Evolutionary conservation across 352 stramenopile species (phyloP).

Genomic region (Lagenidium giganteum): DNA sequence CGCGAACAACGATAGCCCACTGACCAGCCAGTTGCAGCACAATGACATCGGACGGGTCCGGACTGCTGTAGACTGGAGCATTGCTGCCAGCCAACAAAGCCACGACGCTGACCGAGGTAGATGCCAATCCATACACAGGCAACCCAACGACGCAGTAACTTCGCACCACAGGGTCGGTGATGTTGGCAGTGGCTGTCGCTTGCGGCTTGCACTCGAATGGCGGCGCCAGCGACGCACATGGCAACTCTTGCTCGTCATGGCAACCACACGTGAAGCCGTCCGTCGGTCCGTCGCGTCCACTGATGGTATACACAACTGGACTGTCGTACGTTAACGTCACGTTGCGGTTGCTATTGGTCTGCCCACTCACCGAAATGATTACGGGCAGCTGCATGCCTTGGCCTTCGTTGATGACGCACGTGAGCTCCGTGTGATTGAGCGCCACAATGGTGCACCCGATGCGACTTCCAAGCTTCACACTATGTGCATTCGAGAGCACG

Average conservation of each 20-base stretch:
- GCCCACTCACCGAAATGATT: slow-evolving; percentile 31
- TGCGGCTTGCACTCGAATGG: slow-evolving; percentile 35
- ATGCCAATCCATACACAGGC: too few species aligned
- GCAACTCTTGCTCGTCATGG: slow-evolving; percentile 21
- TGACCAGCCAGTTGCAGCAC: slow-evolving; percentile 21
- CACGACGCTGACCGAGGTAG: slow-evolving; percentile 14
- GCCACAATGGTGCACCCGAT: slow-evolving; percentile 30
- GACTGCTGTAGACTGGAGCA: slow-evolving; percentile 29
- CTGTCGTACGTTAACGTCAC: slow-evolving; percentile 35
- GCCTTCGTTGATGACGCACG: slow-evolving; percentile 31
- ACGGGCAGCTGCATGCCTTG: slow-evolving; percentile 32
- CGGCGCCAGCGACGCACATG: slow-evolving; percentile 31
- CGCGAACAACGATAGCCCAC: slow-evolving; percentile 26
- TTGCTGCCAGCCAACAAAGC: slow-evolving; percentile 35
- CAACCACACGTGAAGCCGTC: slow-evolving; percentile 50
- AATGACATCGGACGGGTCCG: neutral
- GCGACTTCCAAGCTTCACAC: slow-evolving; percentile 19
- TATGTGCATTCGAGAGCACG: slow-evolving; percentile 28
- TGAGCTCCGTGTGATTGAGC: slow-evolving; percentile 27
- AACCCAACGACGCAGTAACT: slow-evolving; percentile 39
- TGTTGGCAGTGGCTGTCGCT: slow-evolving; percentile 11
- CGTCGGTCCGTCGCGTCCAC: slow-evolving; percentile 31
- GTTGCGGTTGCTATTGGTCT: slow-evolving; percentile 16
- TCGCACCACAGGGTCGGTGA: slow-evolving; percentile 1
- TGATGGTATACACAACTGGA: slow-evolving; percentile 35